These are phyloP conservation scores for Capronia americana DNA, from an alignment of 2,329 filamentous ascomycete genomes.

Conservation along the genomic window DNA sequence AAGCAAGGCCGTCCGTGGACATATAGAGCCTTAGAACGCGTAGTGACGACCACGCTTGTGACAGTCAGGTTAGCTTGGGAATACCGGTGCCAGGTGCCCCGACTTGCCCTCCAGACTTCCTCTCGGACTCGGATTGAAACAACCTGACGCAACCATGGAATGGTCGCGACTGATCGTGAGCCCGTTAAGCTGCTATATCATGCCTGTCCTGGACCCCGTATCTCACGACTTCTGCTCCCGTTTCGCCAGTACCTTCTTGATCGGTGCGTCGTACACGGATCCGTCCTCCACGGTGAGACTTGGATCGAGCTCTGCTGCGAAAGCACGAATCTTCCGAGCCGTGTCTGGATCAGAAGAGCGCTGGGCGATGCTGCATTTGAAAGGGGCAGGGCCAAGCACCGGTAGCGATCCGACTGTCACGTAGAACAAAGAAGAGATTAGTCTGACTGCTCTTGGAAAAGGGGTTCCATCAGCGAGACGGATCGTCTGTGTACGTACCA, in stretches of 20 bases:
- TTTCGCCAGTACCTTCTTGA: slow-evolving; percentile 5
- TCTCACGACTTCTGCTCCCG: neutral
- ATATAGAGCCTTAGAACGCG: too few species aligned
- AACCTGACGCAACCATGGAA: too few species aligned
- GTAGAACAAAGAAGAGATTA: neutral
- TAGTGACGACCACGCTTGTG: too few species aligned
- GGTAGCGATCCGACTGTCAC: slow-evolving; percentile 10
- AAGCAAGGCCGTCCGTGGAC: too few species aligned
- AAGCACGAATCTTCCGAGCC: slow-evolving; percentile 4
- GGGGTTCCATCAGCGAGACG: neutral
- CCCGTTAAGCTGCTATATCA: neutral
- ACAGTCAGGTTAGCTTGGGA: too few species aligned
- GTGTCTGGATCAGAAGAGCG: neutral
- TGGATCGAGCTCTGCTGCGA: slow-evolving; percentile 3
- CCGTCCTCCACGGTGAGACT: slow-evolving; percentile 9
- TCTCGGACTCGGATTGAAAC: too few species aligned
- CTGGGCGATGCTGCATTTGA: slow-evolving; percentile 13
- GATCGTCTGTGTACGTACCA: slow-evolving; percentile 2
- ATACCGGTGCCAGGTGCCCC: too few species aligned
- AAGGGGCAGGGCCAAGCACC: slow-evolving; percentile 4
- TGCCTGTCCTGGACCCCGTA: neutral
- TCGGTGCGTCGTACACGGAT: neutral
- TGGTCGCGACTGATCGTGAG: too few species aligned
- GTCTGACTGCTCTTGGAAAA: neutral
- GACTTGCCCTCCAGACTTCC: too few species aligned